Percentiles rank a stretch among this genome's conserved stretches.
phyloP scores from a whole-genome alignment of 2,329 filamentous ascomycete species.

The Bipolaris oryzae region DNA sequence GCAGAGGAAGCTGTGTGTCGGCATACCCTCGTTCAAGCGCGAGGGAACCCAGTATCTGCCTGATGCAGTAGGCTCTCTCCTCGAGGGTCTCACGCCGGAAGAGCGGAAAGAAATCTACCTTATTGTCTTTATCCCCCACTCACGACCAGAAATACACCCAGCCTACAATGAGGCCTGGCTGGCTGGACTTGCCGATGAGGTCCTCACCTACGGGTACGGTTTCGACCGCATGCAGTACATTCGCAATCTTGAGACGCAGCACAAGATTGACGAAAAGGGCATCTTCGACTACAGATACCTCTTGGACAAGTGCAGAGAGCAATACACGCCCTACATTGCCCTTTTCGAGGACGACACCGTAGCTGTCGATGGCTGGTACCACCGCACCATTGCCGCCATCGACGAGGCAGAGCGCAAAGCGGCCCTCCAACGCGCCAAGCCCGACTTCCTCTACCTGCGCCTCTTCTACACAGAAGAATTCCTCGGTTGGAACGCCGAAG shows the following conservation, averaged over 20 bases:
- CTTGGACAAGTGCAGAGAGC: constrained; percentile 49
- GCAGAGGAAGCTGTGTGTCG: constrained; percentile 50
- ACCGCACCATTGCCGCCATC: constrained; percentile 49
- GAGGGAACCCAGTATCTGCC: constrained; percentile 50
- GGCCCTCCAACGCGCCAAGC: constrained; percentile 24
- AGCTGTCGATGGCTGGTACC: constrained; percentile 56
- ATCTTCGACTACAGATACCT: constrained; percentile 54
- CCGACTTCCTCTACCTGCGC: constrained; percentile 52
- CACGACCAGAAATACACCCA: constrained; percentile 50
- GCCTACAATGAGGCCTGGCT: constrained; percentile 53
- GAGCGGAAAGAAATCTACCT: constrained; percentile 53
- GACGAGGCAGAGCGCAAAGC: constrained; percentile 41
- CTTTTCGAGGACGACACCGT: constrained; percentile 58
- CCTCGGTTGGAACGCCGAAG: constrained; percentile 54
- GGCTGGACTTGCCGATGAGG: constrained; percentile 47
- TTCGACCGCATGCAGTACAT: constrained; percentile 45
- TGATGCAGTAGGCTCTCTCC: constrained; percentile 52
- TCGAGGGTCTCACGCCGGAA: constrained; percentile 50
- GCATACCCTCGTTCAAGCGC: constrained; percentile 52
- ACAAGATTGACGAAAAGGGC: constrained; percentile 48
- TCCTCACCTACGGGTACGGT: constrained; percentile 50
- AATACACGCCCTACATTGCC: constrained; percentile 49
- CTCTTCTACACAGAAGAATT: constrained; percentile 56
- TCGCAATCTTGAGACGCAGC: constrained; percentile 36
- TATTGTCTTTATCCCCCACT: constrained; percentile 49